phyloP scores from a whole-genome alignment of 345 rosid species.

The Lenwebbia sp. region DNA sequence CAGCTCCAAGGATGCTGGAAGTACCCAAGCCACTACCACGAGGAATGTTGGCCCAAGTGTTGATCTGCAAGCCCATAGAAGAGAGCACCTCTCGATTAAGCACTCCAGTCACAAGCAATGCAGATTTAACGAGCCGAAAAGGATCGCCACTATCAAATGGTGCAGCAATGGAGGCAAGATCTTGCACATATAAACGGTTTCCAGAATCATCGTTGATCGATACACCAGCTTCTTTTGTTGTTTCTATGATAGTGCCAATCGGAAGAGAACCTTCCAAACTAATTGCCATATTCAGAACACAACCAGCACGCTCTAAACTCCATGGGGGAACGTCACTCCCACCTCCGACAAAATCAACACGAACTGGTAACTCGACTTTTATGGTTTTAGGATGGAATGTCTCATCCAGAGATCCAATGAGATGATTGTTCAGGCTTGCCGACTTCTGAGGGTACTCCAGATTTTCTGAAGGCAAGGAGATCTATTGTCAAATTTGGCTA shows the following conservation, averaged over 20 bases:
- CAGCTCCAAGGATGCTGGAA: constrained; percentile 95
- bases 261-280: constrained; percentile 78
- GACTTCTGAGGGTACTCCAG: constrained; percentile 32
- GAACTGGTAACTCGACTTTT: constrained; percentile 82
- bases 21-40: constrained; percentile 98
- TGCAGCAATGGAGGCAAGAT: constrained; percentile 38
- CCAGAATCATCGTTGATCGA: constrained; percentile 65
- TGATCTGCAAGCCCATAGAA: constrained; percentile 48
- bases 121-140: constrained; percentile 85
- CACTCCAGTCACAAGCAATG: constrained; percentile 70
- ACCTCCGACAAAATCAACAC: constrained; percentile 93
- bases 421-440: constrained; percentile 9
- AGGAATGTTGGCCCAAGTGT: constrained; percentile 91
- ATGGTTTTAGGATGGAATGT: constrained; percentile 34
- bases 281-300: constrained; percentile 88
- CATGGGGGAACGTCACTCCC: constrained; percentile 99
- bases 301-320: constrained; percentile 97
- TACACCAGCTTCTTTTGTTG: constrained; percentile 47
- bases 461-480: constrained; percentile 32
- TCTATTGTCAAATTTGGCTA: neutral
- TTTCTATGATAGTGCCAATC: constrained; percentile 72
- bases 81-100: constrained; percentile 27
- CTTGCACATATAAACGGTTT: constrained; percentile 36
- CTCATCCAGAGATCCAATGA: constrained; percentile 12
- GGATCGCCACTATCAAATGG: constrained; percentile 62